Evolutionary conservation across 106 monocot species (phyloP).

Genomic region (Amphibolis antarctica): DNA sequence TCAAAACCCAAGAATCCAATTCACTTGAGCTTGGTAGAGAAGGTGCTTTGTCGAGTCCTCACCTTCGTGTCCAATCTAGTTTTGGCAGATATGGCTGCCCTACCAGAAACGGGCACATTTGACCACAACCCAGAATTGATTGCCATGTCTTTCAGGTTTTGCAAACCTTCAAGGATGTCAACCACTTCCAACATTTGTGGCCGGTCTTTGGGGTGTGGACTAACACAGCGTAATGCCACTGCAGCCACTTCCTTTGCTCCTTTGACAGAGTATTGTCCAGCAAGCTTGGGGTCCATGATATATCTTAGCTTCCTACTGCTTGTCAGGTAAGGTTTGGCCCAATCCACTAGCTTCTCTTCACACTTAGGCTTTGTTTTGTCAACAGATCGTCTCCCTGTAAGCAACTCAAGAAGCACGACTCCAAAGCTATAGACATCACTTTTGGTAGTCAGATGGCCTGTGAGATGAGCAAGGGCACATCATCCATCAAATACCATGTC

Average conservation of each 20-base stretch:
- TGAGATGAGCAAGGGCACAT: background rate
- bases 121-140: constrained; percentile 28
- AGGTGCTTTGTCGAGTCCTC: background rate
- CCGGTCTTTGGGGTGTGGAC: constrained; percentile 61
- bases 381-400: constrained; percentile 68
- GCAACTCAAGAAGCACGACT: constrained; percentile 64
- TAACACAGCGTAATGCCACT: constrained; percentile 53
- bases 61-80: constrained; percentile 16
- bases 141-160: constrained; percentile 69
- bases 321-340: constrained; percentile 57
- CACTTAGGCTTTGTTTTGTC: constrained; percentile 53
- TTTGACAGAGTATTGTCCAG: constrained; percentile 68
- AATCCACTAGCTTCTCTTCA: constrained; percentile 80
- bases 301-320: constrained; percentile 41
- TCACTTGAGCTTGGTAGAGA: constrained; percentile 18
- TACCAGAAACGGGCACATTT: constrained; percentile 24
- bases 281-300: constrained; percentile 73
- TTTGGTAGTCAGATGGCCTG: constrained; percentile 67
- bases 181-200: constrained; percentile 61
- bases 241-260: constrained; percentile 43
- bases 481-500: no score
- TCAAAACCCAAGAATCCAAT: background rate
- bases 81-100: constrained; percentile 33
- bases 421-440: constrained; percentile 92
- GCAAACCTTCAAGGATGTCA: constrained; percentile 35